phyloP scores from a whole-genome alignment of 139 green algal genomes.

The Microglena sp. region DNA sequence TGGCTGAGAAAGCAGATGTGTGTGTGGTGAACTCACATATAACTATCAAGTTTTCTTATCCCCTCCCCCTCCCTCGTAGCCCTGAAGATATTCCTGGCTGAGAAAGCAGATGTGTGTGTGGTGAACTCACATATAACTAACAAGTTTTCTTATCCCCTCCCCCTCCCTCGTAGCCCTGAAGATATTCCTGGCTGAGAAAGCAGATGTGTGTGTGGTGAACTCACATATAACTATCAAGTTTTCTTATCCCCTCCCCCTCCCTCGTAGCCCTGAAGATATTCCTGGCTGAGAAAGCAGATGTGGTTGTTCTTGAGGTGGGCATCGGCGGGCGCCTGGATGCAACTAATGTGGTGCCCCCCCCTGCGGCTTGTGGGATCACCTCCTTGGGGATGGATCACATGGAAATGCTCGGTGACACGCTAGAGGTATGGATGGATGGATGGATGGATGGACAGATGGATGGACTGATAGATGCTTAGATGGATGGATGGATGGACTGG shows the following conservation, averaged over 20 bases:
- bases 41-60: not conserved
- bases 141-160: not conserved
- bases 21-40: not conserved
- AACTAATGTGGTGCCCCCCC: slow-evolving; percentile 67
- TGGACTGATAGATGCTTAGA: no score
- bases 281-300: slow-evolving; percentile 55
- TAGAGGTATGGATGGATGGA: slow-evolving; percentile 42
- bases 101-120: not conserved
- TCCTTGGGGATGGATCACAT: slow-evolving; percentile 93
- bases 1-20: no score
- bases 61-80: not conserved
- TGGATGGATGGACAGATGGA: no score
- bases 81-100: not conserved
- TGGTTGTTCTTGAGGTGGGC: slow-evolving; percentile 84
- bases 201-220: not conserved
- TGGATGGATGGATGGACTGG: no score
- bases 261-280: slow-evolving; percentile 15
- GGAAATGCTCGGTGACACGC: slow-evolving; percentile 86
- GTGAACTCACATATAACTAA: not conserved
- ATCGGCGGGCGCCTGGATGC: slow-evolving; percentile 91
- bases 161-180: not conserved
- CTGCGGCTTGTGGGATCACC: slow-evolving; percentile 52
- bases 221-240: not conserved
- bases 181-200: not conserved
- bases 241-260: not conserved